Percentiles rank a stretch among this genome's conserved stretches.
Evolutionary conservation across 495 filamentous ascomycete species (phyloP).

Genomic region (Hyaloscypha bicolor): DNA sequence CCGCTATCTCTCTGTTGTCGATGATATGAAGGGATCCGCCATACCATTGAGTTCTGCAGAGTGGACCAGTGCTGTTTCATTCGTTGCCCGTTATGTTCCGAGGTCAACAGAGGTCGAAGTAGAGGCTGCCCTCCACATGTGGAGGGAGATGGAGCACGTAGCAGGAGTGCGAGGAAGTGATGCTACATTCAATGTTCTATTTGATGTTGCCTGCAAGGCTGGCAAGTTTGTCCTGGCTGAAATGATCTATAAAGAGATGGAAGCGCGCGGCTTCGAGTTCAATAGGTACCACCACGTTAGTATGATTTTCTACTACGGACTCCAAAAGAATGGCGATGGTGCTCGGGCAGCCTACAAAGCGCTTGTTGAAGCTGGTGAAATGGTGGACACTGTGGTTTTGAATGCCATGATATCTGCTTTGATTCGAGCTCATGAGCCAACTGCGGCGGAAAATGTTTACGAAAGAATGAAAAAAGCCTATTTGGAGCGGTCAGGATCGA

Average conservation of each 20-base stretch:
- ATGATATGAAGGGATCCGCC: slow-evolving; percentile 72
- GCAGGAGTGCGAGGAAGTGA: slow-evolving; percentile 62
- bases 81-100: slow-evolving; percentile 71
- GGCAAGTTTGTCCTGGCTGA: slow-evolving; percentile 81
- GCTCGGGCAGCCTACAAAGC: slow-evolving; percentile 72
- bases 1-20: slow-evolving; percentile 79
- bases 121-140: slow-evolving; percentile 74
- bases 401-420: slow-evolving; percentile 84
- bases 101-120: slow-evolving; percentile 64
- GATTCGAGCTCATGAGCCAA: slow-evolving; percentile 68
- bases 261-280: slow-evolving; percentile 59
- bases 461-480: slow-evolving; percentile 72
- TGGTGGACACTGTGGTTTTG: slow-evolving; percentile 84
- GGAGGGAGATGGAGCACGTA: slow-evolving; percentile 84
- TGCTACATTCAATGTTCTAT: slow-evolving; percentile 89
- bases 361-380: slow-evolving; percentile 77
- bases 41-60: slow-evolving; percentile 65
- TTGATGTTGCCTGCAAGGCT: slow-evolving; percentile 83
- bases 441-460: slow-evolving; percentile 77
- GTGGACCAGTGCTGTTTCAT: slow-evolving; percentile 84
- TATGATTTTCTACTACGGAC: slow-evolving; percentile 80
- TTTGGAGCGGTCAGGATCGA: slow-evolving; percentile 38
- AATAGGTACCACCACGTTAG: slow-evolving; percentile 77
- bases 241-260: slow-evolving; percentile 82
- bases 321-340: slow-evolving; percentile 65